Evolutionary conservation across 2,329 filamentous ascomycete genomes (phyloP), one percentile per base, ranked within the genome.

Genomic region (Tetracladium maxilliforme): DNA sequence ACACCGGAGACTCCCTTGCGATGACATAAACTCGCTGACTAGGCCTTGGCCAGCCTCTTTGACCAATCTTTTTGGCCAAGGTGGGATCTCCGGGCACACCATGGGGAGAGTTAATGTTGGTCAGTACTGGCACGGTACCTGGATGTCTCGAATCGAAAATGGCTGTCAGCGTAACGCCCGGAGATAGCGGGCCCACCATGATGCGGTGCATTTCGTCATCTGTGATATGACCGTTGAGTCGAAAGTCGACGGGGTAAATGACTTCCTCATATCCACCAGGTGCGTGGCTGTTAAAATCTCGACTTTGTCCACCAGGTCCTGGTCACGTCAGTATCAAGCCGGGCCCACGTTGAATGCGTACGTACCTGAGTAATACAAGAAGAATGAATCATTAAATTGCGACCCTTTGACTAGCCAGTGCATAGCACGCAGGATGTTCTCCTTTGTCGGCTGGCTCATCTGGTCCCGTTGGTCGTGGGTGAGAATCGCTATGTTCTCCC

Each of bases 361-460:
- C 68, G 38, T 53, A 84, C 80, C 84, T 19, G 86, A 93, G 49
- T 93, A 95, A 54, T 95, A 87, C 58, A 95, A 94, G 56, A 95
- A 95, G 6, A 95, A 64, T 5, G 87, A 92, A 47, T 95, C 87
- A 45, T 94, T 92, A 1, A 84, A 80, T 30, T 69, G 69, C 5
- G 87, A 86, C 44, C 93, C 86, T 53, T 93, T 93, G 30, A 94
- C 83, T 12, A 95, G 58, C 87, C 87, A 95, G 48, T 94, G 86
- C 87, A 95, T 95, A 16, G 87, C 87, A 26, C 87, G 70, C 19
- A 95, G 53, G 28, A 95, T 92, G 45, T 95, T 95, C 38, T 82
- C 78, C 51, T 94, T 94, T 5, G 84, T 93, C 7, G 87, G 87
- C 54, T 93, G 83, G 52, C 83, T 92, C 80, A 94, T 92, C 14